Evolutionary conservation across 2,329 filamentous ascomycete species (phyloP).

Genomic region (Zymoseptoria crescenta): DNA sequence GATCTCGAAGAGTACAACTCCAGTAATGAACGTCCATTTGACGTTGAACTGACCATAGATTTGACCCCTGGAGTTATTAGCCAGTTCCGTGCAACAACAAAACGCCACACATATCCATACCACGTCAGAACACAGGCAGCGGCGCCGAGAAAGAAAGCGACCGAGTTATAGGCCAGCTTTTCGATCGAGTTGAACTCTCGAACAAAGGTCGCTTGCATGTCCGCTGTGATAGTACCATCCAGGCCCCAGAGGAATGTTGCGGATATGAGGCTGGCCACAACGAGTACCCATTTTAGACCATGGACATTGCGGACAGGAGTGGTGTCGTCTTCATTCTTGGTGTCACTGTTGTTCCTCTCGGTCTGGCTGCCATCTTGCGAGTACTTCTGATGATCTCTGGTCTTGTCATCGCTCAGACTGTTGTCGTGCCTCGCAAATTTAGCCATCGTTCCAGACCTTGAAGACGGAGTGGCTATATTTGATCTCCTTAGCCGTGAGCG

Average conservation of each 20-base stretch:
- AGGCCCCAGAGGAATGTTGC: slow-evolving; percentile 5
- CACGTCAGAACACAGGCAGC: slow-evolving; percentile 5
- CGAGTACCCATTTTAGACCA: slow-evolving; percentile 8
- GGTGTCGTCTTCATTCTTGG: background rate
- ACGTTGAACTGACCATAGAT: slow-evolving; percentile 4
- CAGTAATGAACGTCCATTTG: slow-evolving; percentile 4
- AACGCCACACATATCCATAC: background rate
- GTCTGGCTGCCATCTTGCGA: background rate
- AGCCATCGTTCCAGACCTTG: background rate
- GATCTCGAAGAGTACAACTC: slow-evolving; percentile 21
- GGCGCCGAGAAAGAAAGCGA: slow-evolving; percentile 4
- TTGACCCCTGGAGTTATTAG: slow-evolving; percentile 1
- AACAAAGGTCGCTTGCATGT: slow-evolving; percentile 5
- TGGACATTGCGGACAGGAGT: background rate
- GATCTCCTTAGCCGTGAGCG: background rate
- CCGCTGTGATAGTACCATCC: slow-evolving; percentile 7
- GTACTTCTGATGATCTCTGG: background rate
- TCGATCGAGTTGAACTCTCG: slow-evolving; percentile 1
- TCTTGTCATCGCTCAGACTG: background rate
- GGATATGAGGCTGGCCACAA: slow-evolving; percentile 1
- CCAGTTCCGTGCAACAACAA: background rate
- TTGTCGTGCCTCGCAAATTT: background rate
- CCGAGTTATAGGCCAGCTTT: slow-evolving; percentile 3
- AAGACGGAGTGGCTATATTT: background rate
- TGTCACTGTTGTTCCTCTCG: background rate